These are phyloP conservation scores for Neopestalotiopsis sp. DNA, from an alignment of 2,329 filamentous ascomycete species.

Conservation along the genomic window DNA sequence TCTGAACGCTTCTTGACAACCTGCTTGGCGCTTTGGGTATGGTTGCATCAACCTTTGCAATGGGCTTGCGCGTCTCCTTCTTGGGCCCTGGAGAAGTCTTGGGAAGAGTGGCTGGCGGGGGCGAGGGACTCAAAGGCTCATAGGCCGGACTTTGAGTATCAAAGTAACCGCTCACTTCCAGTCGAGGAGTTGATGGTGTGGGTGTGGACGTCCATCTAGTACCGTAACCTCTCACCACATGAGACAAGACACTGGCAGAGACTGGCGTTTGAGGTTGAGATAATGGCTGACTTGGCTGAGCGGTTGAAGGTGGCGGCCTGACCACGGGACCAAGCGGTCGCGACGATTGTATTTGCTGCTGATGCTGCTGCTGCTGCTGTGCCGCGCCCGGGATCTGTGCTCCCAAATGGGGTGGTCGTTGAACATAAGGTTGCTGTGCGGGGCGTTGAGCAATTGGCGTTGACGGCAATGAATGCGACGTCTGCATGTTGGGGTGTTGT, in stretches of 20 bases:
- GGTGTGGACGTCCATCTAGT: slow-evolving; percentile 65
- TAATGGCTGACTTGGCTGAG: slow-evolving; percentile 26
- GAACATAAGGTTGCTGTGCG: slow-evolving; percentile 17
- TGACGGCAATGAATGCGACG: slow-evolving; percentile 17
- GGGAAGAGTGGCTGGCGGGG: slow-evolving; percentile 43
- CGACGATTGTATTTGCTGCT: slow-evolving; percentile 7
- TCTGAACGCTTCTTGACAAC: slow-evolving; percentile 43
- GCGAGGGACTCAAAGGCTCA: slow-evolving; percentile 65
- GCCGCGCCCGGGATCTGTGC: slow-evolving; percentile 26
- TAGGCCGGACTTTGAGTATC: slow-evolving; percentile 58
- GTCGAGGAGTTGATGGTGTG: slow-evolving; percentile 62
- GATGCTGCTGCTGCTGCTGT: slow-evolving; percentile 19
- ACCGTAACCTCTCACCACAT: slow-evolving; percentile 46
- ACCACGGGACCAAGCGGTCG: slow-evolving; percentile 28
- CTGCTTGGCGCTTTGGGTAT: slow-evolving; percentile 35
- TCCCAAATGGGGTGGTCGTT: slow-evolving; percentile 28
- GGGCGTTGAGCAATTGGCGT: slow-evolving; percentile 15
- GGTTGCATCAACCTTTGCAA: slow-evolving; percentile 31
- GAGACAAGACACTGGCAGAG: slow-evolving; percentile 25
- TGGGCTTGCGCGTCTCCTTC: slow-evolving; percentile 41
- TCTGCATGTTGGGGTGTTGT: slow-evolving; percentile 19
- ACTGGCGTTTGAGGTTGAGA: slow-evolving; percentile 32
- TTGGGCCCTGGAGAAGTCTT: slow-evolving; percentile 38
- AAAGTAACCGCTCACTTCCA: slow-evolving; percentile 37
- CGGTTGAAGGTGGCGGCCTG: slow-evolving; percentile 28